These are phyloP conservation scores for Spathaspora gorwiae DNA, from an alignment of 805 yeast genomes.

Conservation along the genomic window DNA sequence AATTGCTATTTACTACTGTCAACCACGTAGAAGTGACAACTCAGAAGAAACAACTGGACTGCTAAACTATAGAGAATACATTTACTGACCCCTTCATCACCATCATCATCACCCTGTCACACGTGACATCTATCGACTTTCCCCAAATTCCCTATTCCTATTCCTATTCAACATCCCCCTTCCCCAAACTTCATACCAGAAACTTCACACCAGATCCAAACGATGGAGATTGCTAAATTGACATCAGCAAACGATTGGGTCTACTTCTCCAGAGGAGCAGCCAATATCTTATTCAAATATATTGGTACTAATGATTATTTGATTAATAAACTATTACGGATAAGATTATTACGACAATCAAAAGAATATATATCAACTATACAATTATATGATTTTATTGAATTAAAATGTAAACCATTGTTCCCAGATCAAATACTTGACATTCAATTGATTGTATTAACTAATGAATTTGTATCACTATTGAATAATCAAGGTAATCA, in stretches of 20 bases:
- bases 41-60: no score
- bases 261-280: constrained; percentile 44
- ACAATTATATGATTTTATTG: constrained; percentile 39
- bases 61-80: no score
- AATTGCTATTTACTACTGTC: no score
- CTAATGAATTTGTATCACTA: constrained; percentile 24
- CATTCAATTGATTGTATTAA: constrained; percentile 27
- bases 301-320: constrained; percentile 30
- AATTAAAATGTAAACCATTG: constrained; percentile 25
- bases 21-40: no score
- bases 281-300: constrained; percentile 44
- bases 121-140: no score
- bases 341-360: constrained; percentile 28
- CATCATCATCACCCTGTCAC: no score
- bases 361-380: constrained; percentile 34
- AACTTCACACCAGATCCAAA: no score
- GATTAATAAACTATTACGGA: constrained; percentile 35
- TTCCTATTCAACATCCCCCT: no score
- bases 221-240: constrained; percentile 34
- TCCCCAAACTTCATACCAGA: no score
- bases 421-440: constrained; percentile 28
- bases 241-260: constrained; percentile 40
- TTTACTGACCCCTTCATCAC: no score
- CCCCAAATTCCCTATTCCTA: no score
- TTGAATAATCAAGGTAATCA: constrained; percentile 22